Evolutionary conservation across 192 early-diverging fungal genomes (phyloP), one percentile per base, ranked within the genome.

Genomic region (Coemansia sp.): DNA sequence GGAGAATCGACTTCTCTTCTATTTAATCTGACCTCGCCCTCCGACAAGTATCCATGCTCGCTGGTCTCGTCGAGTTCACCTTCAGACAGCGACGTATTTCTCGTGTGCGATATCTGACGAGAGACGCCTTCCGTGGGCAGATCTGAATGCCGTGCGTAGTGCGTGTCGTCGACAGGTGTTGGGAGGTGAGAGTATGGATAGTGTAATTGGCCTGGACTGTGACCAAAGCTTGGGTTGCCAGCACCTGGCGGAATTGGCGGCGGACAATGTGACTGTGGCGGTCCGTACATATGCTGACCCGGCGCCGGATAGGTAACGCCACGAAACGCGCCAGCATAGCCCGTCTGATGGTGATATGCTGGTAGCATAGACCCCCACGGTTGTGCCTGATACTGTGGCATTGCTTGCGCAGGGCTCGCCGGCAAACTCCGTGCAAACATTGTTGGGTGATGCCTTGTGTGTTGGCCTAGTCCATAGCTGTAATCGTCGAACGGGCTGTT

Each of bases 21-120:
- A 5, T 21, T 4, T 10, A 37, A 49, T 17, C 29, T 53, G 51
- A 64, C 25, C 56, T 71, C 69, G 25, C 69, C 69, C 16, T 71
- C 69, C 12, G 69, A 71, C 37, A 71, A 41, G 21, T 53, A 61
- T 12, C 48, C 45, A 21, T 27, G 7, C 23, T 60, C 58, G 14
- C 21, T 60, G 27, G 26, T 60, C 2, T 47, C 22, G 23, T 41
- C 37, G 23, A 76, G 60, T 41, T 76, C 74, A 17, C 74, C 74
- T 21, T 76, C 74, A 12, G 74, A 76, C 3, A 76, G 39, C 56
- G 50, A 53, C 37, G 39, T 41, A 26, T 27, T 22, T 5, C 59
- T 47, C 3, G 59, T 22, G 23, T 53, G 51, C 25, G 25, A 53
- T 26, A 23, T 14, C 21, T 53, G 51, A 23, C 51, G 51, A 45